Conservation (phyloP, 2,329 filamentous ascomycete genomes). For the Stemphylium lycopersici region DNA sequence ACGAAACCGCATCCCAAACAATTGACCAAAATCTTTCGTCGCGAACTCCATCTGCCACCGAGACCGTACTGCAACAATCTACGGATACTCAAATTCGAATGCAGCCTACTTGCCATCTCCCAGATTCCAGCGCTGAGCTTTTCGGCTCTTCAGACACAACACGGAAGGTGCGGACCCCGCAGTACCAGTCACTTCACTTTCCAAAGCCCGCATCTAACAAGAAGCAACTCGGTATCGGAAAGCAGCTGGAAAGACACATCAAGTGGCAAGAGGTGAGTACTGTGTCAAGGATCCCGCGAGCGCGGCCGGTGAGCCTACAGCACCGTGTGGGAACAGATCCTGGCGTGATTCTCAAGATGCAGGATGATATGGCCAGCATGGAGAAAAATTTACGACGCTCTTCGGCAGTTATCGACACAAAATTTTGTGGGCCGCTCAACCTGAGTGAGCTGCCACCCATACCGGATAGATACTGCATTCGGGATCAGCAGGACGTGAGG, state of each 20-base stretch:
- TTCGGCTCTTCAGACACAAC: background rate
- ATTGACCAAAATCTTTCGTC: too few species aligned
- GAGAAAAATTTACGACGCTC: conserved; percentile 16
- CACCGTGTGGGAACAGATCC: conserved; percentile 2
- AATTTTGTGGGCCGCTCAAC: conserved; percentile 7
- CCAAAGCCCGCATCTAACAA: too few species aligned
- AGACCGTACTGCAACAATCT: too few species aligned
- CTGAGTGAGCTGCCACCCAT: conserved; percentile 9
- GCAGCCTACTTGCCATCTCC: too few species aligned
- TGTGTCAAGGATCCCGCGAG: background rate
- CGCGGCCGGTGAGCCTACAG: background rate
- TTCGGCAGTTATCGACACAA: conserved; percentile 1
- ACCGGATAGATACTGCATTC: background rate
- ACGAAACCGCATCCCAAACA: too few species aligned
- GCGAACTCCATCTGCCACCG: too few species aligned
- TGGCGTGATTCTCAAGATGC: conserved; percentile 5
- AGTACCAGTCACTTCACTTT: background rate
- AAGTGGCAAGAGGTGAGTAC: background rate
- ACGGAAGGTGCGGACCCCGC: background rate
- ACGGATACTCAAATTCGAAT: too few species aligned
- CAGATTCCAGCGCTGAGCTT: background rate
- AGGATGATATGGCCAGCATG: conserved; percentile 15
- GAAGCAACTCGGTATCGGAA: too few species aligned
- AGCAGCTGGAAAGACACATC: background rate
- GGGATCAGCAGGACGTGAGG: background rate